These are phyloP conservation scores for Paramecium sexaurelia DNA, from an alignment of 73 alveolate genomes.

Conservation along the genomic window DNA sequence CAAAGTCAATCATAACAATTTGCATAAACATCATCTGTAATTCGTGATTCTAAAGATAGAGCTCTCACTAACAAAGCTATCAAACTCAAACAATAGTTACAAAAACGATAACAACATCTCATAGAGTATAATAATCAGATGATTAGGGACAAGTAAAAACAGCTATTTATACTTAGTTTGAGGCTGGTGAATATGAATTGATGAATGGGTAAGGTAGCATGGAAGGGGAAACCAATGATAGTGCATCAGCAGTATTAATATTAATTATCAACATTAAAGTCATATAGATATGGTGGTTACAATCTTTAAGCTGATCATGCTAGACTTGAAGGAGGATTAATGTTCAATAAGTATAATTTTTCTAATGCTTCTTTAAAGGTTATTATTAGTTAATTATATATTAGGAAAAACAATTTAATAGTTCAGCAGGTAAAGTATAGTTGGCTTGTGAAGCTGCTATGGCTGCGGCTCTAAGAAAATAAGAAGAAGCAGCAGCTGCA, in stretches of 20 bases:
- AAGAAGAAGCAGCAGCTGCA: not conserved
- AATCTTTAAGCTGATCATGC: not conserved
- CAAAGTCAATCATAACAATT: not conserved
- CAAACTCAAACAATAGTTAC: not conserved
- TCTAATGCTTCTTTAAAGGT: slow-evolving; percentile 10
- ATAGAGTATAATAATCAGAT: not conserved
- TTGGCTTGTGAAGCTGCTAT: not conserved
- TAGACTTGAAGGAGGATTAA: not conserved
- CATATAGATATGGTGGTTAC: not conserved
- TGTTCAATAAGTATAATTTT: not conserved
- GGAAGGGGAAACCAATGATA: not conserved
- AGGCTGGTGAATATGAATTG: not conserved
- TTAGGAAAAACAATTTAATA: not conserved
- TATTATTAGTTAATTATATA: not conserved
- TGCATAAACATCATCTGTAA: not conserved
- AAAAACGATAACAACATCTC: not conserved
- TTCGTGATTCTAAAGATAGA: not conserved
- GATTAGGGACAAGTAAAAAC: not conserved
- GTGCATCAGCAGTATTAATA: not conserved
- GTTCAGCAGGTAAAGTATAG: not conserved
- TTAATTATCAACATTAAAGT: not conserved
- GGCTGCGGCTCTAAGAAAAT: not conserved
- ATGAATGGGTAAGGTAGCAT: not conserved
- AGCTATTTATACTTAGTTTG: not conserved
- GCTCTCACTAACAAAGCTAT: not conserved